Percentiles rank a stretch among this genome's conserved stretches.
phyloP scores from a whole-genome alignment of 1,284 basidiomycete species.

The Mycosarcoma maydis region DNA sequence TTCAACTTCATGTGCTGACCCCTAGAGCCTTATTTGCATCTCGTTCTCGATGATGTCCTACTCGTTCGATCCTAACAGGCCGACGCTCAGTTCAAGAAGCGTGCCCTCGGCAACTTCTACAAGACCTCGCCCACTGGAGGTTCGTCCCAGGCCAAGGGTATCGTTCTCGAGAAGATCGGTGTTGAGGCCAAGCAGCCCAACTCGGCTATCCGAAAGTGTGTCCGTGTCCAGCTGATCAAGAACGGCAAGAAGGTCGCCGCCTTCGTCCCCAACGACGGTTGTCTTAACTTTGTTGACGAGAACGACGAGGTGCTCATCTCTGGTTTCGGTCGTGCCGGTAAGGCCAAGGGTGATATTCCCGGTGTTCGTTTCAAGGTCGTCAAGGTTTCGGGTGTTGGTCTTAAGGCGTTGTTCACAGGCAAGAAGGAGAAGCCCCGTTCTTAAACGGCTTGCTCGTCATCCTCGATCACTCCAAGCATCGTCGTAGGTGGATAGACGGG shows the following conservation, averaged over 20 bases:
- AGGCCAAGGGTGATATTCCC: constrained; percentile 93
- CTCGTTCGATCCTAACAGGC: constrained; percentile 72
- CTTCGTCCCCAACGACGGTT: constrained; percentile 84
- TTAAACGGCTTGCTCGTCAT: constrained; percentile 9
- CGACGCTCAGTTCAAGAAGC: constrained; percentile 99
- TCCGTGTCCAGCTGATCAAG: constrained; percentile 99
- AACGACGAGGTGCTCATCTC: constrained; percentile 99
- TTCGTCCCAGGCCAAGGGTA: constrained; percentile 99
- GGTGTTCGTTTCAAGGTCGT: constrained; percentile 98
- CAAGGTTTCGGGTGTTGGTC: constrained; percentile 98
- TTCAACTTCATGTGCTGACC: constrained; percentile 11
- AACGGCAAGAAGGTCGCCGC: constrained; percentile 89
- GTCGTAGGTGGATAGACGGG: neutral
- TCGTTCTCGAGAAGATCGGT: constrained; percentile 97
- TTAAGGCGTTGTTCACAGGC: constrained; percentile 68
- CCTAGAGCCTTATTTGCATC: neutral
- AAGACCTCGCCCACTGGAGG: constrained; percentile 99
- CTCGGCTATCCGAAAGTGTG: constrained; percentile 99
- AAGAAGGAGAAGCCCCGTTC: neutral
- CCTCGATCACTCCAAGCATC: constrained; percentile 1
- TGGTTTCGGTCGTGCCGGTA: constrained; percentile 99
- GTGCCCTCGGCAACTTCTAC: constrained; percentile 99
- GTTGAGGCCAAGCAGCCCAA: constrained; percentile 95
- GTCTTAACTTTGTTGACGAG: constrained; percentile 89
- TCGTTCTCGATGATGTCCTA: neutral